Conservation (phyloP, 139 green algal genomes). For the Chlorella vulgaris region DNA sequence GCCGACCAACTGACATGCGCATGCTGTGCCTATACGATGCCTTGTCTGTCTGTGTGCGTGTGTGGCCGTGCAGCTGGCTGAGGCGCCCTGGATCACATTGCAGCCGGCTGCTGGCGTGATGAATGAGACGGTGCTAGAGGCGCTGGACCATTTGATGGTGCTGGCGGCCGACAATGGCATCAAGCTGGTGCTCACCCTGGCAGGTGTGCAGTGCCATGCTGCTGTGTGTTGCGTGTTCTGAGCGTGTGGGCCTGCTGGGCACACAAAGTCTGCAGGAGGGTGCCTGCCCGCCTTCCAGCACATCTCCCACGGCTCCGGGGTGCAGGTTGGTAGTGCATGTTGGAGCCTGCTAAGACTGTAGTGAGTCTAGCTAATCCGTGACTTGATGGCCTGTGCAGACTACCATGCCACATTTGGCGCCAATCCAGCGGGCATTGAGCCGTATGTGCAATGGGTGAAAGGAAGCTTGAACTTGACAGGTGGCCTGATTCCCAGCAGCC, state of each 20-base stretch:
- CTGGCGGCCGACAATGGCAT: not conserved
- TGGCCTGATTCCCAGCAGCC: not conserved
- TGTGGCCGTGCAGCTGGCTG: not conserved
- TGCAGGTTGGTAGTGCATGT: no score
- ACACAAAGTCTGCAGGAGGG: no score
- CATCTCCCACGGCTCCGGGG: no score
- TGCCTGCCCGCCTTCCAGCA: not conserved
- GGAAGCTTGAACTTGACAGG: slow-evolving; percentile 6
- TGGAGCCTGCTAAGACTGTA: not conserved
- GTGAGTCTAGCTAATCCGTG: not conserved
- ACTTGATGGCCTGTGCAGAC: not conserved
- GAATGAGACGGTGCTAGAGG: slow-evolving; percentile 15
- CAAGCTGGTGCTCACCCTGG: not conserved
- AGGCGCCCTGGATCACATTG: not conserved
- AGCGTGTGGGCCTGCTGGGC: no score
- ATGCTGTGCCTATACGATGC: no score
- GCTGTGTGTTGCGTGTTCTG: not conserved
- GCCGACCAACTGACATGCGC: no score
- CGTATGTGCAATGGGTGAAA: slow-evolving; percentile 3
- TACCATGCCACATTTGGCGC: not conserved
- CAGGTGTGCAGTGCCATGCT: not conserved
- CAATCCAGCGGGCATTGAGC: not conserved
- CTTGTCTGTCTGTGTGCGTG: not conserved
- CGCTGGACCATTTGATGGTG: not conserved
- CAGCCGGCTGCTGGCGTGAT: not conserved